Evolutionary conservation across 139 green algal genomes (phyloP).

Genomic region (Picochlorum costavermella): DNA sequence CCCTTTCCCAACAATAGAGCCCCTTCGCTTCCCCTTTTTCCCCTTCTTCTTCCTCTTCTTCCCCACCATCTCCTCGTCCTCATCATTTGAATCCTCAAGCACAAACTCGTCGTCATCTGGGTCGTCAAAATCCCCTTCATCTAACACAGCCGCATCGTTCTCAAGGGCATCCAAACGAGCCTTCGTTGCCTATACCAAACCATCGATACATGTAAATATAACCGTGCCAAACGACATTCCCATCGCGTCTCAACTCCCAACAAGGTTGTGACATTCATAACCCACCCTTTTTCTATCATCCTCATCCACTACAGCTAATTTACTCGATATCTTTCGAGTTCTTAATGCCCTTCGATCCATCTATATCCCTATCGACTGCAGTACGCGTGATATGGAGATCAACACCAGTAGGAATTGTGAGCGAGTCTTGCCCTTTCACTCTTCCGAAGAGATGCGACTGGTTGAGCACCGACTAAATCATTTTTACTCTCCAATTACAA

Average conservation of each 20-base stretch:
- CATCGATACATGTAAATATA: background rate
- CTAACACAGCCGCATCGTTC: conserved; percentile 45
- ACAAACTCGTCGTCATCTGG: conserved; percentile 53
- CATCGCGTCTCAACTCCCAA: background rate
- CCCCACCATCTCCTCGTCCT: conserved; percentile 6
- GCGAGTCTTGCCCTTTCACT: no score
- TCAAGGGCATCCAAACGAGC: conserved; percentile 68
- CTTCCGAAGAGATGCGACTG: no score
- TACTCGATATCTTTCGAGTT: conserved; percentile 59
- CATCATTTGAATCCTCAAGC: conserved; percentile 35
- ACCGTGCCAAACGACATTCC: no score
- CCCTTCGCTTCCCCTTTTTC: conserved; percentile 32
- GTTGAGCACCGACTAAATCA: no score
- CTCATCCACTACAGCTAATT: conserved; percentile 57
- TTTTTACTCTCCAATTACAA: no score
- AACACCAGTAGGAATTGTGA: no score
- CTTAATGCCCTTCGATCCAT: conserved; percentile 34
- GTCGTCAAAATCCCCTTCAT: conserved; percentile 33
- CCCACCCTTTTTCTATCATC: conserved; percentile 41
- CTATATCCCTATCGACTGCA: no score
- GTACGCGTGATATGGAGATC: no score
- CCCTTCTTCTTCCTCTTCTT: conserved; percentile 34
- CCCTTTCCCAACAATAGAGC: conserved; percentile 30
- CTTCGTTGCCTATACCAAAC: conserved; percentile 31
- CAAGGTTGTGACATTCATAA: background rate